Conservation (phyloP, 2,329 filamentous ascomycete species). For the Neofusicoccum ribis region DNA sequence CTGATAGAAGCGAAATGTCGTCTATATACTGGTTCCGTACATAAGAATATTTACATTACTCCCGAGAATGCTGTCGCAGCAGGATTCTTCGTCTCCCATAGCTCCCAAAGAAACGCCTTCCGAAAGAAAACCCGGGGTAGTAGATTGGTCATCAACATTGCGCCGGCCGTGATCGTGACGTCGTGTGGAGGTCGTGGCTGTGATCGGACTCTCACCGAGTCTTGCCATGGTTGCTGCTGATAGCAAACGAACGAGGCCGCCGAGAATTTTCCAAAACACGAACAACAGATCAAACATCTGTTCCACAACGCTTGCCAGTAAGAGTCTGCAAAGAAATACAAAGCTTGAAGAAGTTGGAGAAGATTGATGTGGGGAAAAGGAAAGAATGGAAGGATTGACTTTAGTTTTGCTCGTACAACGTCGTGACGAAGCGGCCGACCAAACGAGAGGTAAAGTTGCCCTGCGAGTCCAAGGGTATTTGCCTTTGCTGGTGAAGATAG, state of each 20-base stretch:
- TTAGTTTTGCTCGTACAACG: slow-evolving; percentile 11
- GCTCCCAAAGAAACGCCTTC: background rate
- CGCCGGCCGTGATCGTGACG: slow-evolving; percentile 16
- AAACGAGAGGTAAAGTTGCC: slow-evolving; percentile 19
- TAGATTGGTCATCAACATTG: slow-evolving; percentile 13
- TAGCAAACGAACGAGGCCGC: slow-evolving; percentile 6
- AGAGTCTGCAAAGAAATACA: slow-evolving; percentile 13
- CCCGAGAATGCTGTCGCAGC: slow-evolving; percentile 1
- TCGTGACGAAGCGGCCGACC: slow-evolving; percentile 16
- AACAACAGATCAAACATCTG: background rate
- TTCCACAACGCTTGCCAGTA: background rate
- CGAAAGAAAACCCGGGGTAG: slow-evolving; percentile 9
- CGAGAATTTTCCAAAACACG: slow-evolving; percentile 9
- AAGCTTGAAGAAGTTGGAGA: slow-evolving; percentile 5
- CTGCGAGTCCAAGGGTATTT: slow-evolving; percentile 15
- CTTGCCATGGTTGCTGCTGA: background rate
- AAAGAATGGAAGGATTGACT: background rate
- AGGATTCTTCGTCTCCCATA: slow-evolving; percentile 7
- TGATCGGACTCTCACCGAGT: background rate
- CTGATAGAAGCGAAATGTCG: slow-evolving; percentile 1
- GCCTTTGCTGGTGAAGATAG: slow-evolving; percentile 16
- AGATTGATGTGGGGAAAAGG: background rate
- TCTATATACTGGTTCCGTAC: slow-evolving; percentile 15
- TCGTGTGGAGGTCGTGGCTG: slow-evolving; percentile 15
- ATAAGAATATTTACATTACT: slow-evolving; percentile 16